Conservation (phyloP, 1,284 basidiomycete genomes). For the Cerioporus squamosus region DNA sequence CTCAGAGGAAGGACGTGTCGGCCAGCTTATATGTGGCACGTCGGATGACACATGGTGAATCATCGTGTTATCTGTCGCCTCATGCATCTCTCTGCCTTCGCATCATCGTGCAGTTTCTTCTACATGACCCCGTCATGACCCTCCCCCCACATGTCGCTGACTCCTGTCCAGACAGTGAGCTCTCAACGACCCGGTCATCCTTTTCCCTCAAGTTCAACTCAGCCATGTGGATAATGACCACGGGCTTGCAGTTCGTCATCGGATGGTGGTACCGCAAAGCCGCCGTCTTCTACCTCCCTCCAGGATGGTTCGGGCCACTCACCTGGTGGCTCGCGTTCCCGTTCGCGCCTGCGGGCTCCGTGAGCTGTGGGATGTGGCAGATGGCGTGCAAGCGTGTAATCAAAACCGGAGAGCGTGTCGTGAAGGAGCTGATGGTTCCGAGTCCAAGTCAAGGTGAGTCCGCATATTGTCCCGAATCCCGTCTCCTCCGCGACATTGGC, state of each 20-base stretch:
- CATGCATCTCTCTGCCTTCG: too few species aligned
- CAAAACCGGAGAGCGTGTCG: slow-evolving; percentile 67
- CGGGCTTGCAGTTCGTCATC: slow-evolving; percentile 80
- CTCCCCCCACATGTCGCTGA: not conserved
- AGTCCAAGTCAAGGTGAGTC: slow-evolving; percentile 16
- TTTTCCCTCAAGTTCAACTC: slow-evolving; percentile 81
- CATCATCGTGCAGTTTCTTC: too few species aligned
- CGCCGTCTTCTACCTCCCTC: slow-evolving; percentile 91
- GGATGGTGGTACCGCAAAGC: slow-evolving; percentile 89
- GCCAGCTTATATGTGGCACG: too few species aligned
- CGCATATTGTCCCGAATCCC: not conserved
- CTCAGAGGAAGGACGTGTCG: too few species aligned
- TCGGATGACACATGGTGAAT: too few species aligned
- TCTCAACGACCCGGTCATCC: slow-evolving; percentile 63
- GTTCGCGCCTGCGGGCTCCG: slow-evolving; percentile 85
- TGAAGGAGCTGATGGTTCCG: slow-evolving; percentile 53
- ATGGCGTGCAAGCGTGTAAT: slow-evolving; percentile 87
- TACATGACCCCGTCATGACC: too few species aligned
- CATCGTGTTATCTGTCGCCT: too few species aligned
- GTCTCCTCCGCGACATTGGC: not conserved
- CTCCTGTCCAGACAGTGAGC: slow-evolving; percentile 62
- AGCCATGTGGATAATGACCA: slow-evolving; percentile 81
- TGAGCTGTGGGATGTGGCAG: slow-evolving; percentile 90
- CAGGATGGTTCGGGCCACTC: slow-evolving; percentile 85
- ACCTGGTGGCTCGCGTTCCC: slow-evolving; percentile 85